Conservation (phyloP, 768 basidiomycete species). For the Mycena vulgaris region DNA sequence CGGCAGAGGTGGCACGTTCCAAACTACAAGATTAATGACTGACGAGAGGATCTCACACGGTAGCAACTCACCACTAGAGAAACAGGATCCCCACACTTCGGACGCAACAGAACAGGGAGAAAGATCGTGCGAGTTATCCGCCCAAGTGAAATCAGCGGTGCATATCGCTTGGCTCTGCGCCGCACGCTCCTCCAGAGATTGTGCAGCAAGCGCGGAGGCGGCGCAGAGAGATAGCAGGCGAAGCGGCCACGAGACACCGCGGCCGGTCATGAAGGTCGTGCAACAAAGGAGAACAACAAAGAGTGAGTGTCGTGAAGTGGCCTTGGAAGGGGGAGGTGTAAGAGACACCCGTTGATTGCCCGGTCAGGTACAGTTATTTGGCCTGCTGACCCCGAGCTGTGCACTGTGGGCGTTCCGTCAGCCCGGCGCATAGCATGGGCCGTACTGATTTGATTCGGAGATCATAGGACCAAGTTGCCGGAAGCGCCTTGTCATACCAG, state of each 20-base stretch:
- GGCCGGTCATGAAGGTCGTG: slow-evolving; percentile 27
- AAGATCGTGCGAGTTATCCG: slow-evolving; percentile 45
- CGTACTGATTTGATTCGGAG: slow-evolving; percentile 17
- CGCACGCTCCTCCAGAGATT: neutral
- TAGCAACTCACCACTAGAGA: slow-evolving; percentile 51
- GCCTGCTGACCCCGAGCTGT: slow-evolving; percentile 26
- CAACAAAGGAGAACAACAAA: neutral
- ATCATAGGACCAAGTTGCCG: slow-evolving; percentile 15
- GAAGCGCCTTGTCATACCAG: slow-evolving; percentile 5
- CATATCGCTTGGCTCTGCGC: slow-evolving; percentile 47
- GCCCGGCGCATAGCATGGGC: slow-evolving; percentile 7
- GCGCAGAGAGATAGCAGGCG: slow-evolving; percentile 20
- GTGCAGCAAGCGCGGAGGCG: neutral
- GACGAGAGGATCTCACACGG: neutral
- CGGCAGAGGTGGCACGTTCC: slow-evolving; percentile 43
- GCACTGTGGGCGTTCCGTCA: slow-evolving; percentile 27
- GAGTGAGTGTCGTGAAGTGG: slow-evolving; percentile 22
- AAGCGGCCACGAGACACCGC: slow-evolving; percentile 8
- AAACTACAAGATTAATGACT: slow-evolving; percentile 46
- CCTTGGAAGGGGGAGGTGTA: neutral
- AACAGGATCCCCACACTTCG: slow-evolving; percentile 53
- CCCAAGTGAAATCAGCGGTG: slow-evolving; percentile 52
- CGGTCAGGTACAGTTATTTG: slow-evolving; percentile 11
- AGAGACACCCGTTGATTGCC: slow-evolving; percentile 2
- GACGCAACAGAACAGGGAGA: slow-evolving; percentile 59